Conservation (phyloP, 2,329 filamentous ascomycete genomes). For the Endothia cerciana region DNA sequence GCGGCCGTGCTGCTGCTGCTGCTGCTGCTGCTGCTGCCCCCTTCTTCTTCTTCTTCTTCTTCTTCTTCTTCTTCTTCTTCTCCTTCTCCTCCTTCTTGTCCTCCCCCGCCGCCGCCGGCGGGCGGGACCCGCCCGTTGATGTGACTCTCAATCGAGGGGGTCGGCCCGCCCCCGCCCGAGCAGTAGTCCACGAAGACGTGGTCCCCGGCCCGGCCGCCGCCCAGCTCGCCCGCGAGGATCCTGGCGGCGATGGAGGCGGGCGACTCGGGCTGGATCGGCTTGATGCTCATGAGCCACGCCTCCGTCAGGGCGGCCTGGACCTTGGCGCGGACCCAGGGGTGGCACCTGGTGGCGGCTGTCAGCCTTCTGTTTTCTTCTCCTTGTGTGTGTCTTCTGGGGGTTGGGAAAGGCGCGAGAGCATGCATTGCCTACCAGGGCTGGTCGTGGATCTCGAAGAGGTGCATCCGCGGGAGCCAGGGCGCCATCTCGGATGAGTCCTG, state of each 20-base stretch:
- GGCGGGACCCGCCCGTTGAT: conserved; percentile 52
- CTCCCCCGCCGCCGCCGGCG: no score
- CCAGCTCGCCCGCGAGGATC: conserved; percentile 57
- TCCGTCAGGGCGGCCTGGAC: conserved; percentile 68
- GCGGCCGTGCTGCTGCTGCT: conserved; percentile 10
- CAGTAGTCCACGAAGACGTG: conserved; percentile 77
- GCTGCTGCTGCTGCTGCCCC: conserved; percentile 1
- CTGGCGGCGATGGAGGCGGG: conserved; percentile 65
- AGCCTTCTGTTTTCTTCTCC: conserved; percentile 13
- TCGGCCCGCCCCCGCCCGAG: conserved; percentile 73
- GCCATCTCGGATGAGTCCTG: conserved; percentile 41
- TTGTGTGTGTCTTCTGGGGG: no score
- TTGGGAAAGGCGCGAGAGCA: background rate
- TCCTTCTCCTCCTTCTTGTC: no score
- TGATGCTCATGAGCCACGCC: conserved; percentile 64
- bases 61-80: no score
- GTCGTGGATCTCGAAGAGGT: conserved; percentile 71
- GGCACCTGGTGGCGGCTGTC: conserved; percentile 56
- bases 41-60: no score
- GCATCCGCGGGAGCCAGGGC: conserved; percentile 59
- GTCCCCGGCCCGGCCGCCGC: conserved; percentile 46
- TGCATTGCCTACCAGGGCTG: conserved; percentile 63
- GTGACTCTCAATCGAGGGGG: conserved; percentile 63
- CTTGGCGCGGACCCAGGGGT: conserved; percentile 64
- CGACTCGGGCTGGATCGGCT: conserved; percentile 57